Conservation (phyloP, 1,284 basidiomycete species). For the Ganoderma boninense region DNA sequence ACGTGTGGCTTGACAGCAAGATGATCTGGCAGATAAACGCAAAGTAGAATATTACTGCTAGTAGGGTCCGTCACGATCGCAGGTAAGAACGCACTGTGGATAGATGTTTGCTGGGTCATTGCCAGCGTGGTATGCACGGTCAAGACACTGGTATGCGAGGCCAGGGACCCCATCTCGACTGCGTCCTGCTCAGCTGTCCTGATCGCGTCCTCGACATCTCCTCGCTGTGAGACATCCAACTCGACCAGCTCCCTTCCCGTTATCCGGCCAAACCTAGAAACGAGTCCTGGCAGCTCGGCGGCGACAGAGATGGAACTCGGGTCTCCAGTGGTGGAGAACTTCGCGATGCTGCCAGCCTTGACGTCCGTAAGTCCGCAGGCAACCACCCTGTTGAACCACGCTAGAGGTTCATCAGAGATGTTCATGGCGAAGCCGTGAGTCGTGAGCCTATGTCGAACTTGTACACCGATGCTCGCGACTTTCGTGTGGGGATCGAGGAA, state of each 20-base stretch:
- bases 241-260: slow-evolving; percentile 64
- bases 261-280: slow-evolving; percentile 58
- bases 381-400: slow-evolving; percentile 89
- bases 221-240: slow-evolving; percentile 55
- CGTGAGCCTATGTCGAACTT: slow-evolving; percentile 93
- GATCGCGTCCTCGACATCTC: slow-evolving; percentile 63
- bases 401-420: slow-evolving; percentile 78
- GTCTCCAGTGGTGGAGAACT: slow-evolving; percentile 44
- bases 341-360: slow-evolving; percentile 72
- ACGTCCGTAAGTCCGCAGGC: slow-evolving; percentile 95
- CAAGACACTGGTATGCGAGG: slow-evolving; percentile 18
- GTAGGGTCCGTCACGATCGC: neutral
- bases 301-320: slow-evolving; percentile 46
- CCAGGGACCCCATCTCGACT: slow-evolving; percentile 30
- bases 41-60: neutral
- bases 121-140: neutral
- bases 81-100: neutral
- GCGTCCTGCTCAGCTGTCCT: slow-evolving; percentile 40
- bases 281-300: slow-evolving; percentile 61
- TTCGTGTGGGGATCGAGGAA: slow-evolving; percentile 77
- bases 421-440: slow-evolving; percentile 97
- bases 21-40: neutral
- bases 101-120: neutral
- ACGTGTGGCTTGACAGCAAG: neutral
- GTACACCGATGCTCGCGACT: slow-evolving; percentile 95